phyloP scores from a whole-genome alignment of 2,329 filamentous ascomycete species.

The Rhytidhysteron rufulum region DNA sequence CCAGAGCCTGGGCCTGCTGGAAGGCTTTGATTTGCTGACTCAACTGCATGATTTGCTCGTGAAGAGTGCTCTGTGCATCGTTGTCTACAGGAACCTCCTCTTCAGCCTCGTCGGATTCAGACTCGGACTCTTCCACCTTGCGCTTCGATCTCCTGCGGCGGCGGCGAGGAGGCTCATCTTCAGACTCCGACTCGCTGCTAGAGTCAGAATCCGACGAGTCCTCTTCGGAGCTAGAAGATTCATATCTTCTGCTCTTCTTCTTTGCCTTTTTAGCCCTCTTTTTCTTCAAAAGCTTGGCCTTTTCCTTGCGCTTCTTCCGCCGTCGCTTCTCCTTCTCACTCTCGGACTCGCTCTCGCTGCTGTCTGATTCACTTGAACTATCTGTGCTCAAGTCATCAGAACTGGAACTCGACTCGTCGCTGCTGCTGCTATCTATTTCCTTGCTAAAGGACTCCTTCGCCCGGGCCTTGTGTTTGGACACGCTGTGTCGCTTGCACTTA shows the following conservation, averaged over 20 bases:
- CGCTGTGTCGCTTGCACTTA: slow-evolving; percentile 9
- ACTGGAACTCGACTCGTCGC: slow-evolving; percentile 2
- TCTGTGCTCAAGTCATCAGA: slow-evolving; percentile 4
- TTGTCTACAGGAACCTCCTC: background rate
- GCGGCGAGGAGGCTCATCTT: slow-evolving; percentile 6
- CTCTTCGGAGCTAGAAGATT: slow-evolving; percentile 7
- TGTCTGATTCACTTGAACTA: slow-evolving; percentile 1
- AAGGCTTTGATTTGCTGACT: slow-evolving; percentile 3
- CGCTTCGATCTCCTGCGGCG: slow-evolving; percentile 9
- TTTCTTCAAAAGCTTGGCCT: slow-evolving; percentile 14
- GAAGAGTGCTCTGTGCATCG: background rate
- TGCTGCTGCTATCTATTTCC: slow-evolving; percentile 7
- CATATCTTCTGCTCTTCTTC: slow-evolving; percentile 17
- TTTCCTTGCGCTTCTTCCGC: slow-evolving; percentile 6
- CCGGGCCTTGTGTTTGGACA: slow-evolving; percentile 10
- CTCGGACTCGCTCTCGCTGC: slow-evolving; percentile 3
- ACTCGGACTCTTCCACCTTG: slow-evolving; percentile 3
- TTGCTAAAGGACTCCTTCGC: slow-evolving; percentile 4
- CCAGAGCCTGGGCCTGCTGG: slow-evolving; percentile 5
- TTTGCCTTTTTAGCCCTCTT: slow-evolving; percentile 13
- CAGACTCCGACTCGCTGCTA: slow-evolving; percentile 7
- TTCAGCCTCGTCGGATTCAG: slow-evolving; percentile 2
- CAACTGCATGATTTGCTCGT: slow-evolving; percentile 8
- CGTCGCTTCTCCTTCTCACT: slow-evolving; percentile 5
- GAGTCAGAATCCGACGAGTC: slow-evolving; percentile 11